Conservation (phyloP, 2,329 filamentous ascomycete species). For the Stagonosporopsis chrysanthemi region DNA sequence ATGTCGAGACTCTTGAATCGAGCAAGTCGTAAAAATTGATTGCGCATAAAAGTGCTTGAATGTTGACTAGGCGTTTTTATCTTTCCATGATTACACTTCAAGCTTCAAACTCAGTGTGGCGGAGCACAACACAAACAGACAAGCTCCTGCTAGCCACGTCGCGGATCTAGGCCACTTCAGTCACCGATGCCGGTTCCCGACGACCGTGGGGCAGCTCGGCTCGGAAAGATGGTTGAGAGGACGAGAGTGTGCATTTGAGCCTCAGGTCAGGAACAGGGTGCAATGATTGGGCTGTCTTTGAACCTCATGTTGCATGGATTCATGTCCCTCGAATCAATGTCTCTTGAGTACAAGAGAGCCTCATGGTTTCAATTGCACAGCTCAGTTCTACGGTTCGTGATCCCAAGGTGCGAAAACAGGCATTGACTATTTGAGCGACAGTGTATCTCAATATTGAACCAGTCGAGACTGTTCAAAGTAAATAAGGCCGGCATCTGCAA, state of each 20-base stretch:
- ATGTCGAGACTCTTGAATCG: not conserved
- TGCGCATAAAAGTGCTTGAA: not conserved
- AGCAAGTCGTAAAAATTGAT: slow-evolving; percentile 5
- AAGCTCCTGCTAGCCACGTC: slow-evolving; percentile 13
- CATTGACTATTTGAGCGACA: too few species aligned
- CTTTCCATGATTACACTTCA: slow-evolving; percentile 1
- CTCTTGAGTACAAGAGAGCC: not conserved
- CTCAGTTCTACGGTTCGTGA: too few species aligned
- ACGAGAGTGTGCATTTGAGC: not conserved
- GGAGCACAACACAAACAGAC: slow-evolving; percentile 7
- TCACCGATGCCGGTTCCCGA: slow-evolving; percentile 12
- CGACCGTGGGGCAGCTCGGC: slow-evolving; percentile 9
- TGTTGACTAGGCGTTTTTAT: slow-evolving; percentile 1
- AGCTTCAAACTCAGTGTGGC: slow-evolving; percentile 4
- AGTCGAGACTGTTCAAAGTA: too few species aligned
- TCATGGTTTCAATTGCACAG: not conserved
- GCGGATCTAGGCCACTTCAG: slow-evolving; percentile 7
- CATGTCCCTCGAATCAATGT: not conserved
- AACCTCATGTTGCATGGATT: not conserved
- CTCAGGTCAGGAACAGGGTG: not conserved
- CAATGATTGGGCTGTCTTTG: not conserved
- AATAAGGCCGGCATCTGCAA: too few species aligned
- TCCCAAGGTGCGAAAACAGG: too few species aligned
- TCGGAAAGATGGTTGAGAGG: slow-evolving; percentile 1
- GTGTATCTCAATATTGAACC: too few species aligned